Base-by-base conservation (phyloP, 768 basidiomycete genomes). In the Leccinum pellstonianum region DNA sequence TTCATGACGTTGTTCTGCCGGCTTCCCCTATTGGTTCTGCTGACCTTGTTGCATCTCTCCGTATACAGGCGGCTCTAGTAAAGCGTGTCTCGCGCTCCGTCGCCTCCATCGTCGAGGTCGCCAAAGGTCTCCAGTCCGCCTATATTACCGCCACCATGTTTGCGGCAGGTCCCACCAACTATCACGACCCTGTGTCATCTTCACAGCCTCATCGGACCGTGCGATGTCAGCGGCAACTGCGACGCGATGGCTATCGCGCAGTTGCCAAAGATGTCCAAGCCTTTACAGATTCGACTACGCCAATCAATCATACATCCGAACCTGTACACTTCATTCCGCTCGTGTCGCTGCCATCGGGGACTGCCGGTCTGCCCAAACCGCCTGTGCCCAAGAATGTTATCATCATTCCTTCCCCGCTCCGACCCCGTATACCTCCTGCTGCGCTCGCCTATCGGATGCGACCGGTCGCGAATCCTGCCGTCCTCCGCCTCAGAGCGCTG, bases 401-500 rank as follows among this genome's bases (percentile, higher is more conserved):
- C 17, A 74, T 80, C 6, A 70, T 77, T 33, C 79, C 75, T 51
- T 81, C 66, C 52, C 80, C 71, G 55, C 78, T 68, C 72, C 80
- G 65, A 75, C 80, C 77, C 74, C 72, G 66, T 54, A 62, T 75
- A 37, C 66, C 70, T 1, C 70, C 71, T 17, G 48, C 67, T 25
- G 58, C 63, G 10, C 71, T 77, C 54, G 68, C 71, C 5, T 78
- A 80, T 64, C 80, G 87, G 29, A 75, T 83, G 63, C 78, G 88
- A 8, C 82, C 81, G 3, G 78, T 88, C 5, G 75, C 81, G 55
- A 89, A 90, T 64, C 86, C 86, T 6, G 77, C 82, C 48, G 77
- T 81, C 60, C 75, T 88, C 54, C 76, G 86, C 4, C 67, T 88
- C 46, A 79, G 78, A 68, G 88, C 87, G n/a, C 71, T 86, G 66